These are phyloP conservation scores for Suhomyces sp. DNA, from an alignment of 805 yeast genomes.

Conservation along the genomic window DNA sequence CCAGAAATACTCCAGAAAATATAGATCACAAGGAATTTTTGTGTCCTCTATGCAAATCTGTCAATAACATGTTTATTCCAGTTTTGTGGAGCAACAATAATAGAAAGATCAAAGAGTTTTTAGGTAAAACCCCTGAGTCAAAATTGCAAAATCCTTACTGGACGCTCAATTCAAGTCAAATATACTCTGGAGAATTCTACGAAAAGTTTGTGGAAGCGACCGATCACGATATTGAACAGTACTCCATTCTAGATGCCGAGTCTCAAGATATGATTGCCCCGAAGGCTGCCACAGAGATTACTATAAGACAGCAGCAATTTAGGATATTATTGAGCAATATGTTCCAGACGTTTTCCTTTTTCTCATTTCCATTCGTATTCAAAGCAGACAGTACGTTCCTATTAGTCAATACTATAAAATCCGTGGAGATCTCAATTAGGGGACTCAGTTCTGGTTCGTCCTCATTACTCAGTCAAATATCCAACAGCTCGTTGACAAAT, in stretches of 20 bases:
- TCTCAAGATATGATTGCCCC: conserved; percentile 29
- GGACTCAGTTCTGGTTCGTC: conserved; percentile 45
- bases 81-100: conserved; percentile 56
- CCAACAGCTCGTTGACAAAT: conserved; percentile 59
- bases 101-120: conserved; percentile 22
- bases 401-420: conserved; percentile 56
- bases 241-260: conserved; percentile 23
- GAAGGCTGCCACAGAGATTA: conserved; percentile 9
- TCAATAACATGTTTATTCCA: conserved; percentile 83
- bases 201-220: conserved; percentile 17
- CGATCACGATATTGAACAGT: conserved; percentile 21
- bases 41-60: conserved; percentile 88
- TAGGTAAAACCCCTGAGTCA: conserved; percentile 6
- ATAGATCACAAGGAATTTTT: conserved; percentile 67
- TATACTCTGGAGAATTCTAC: conserved; percentile 25
- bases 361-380: conserved; percentile 38
- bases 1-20: conserved; percentile 79
- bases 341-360: conserved; percentile 32
- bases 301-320: conserved; percentile 26
- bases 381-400: conserved; percentile 35
- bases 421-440: conserved; percentile 64
- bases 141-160: conserved; percentile 11
- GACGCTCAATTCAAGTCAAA: conserved; percentile 11
- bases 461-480: conserved; percentile 52
- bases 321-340: conserved; percentile 29